Evolutionary conservation across 352 stramenopile genomes (phyloP), one percentile per base, ranked within the genome.

Genomic region (Pythium vanterpoolii): DNA sequence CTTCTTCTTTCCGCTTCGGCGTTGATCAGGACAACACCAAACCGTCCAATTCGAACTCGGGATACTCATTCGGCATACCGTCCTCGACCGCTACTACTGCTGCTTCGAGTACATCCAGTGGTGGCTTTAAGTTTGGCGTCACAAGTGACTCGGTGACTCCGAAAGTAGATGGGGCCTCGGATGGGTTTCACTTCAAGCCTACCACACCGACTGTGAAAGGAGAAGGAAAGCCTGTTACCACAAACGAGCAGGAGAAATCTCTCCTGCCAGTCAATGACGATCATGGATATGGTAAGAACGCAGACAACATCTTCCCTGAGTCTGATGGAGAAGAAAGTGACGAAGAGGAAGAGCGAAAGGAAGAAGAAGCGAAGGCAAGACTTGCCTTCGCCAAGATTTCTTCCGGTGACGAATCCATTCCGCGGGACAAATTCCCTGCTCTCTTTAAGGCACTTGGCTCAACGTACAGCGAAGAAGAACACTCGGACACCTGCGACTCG

Each of bases 391-490:
- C 61, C 21, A 61, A 70, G 6, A 66, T 90, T 31, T 62, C 72
- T 0, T 51, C 73, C 24, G 69, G 61, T 26, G 38, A 48, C 1
- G 68, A 72, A 18, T 73, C 49, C 21, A 78, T 87, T 30, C 36
- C 52, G n/a, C 40, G 61, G 10, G 68, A 72, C 1, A 57, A 74
- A n/a, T 87, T 84, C 33, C 65, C 72, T 14, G 77, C 78, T 16
- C 18, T 90, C 53, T 87, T 87, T 39, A 85, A 87, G 43, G 63
- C 66, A 9, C 63, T 90, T 27, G 76, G 79, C 10, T 69, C 75
- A 4, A 83, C 73, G 28, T 90, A 87, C 54, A 71, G 70, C 14
- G 77, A 81, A 40, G 76, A 87, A 31, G 73, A 77, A n/a, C 79
- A 85, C 45, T 52, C 62, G 4, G 60, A 48, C 19, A 80, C 62